Base-by-base conservation (phyloP, 306 rosid genomes). In the Abrus pulchellus region DNA sequence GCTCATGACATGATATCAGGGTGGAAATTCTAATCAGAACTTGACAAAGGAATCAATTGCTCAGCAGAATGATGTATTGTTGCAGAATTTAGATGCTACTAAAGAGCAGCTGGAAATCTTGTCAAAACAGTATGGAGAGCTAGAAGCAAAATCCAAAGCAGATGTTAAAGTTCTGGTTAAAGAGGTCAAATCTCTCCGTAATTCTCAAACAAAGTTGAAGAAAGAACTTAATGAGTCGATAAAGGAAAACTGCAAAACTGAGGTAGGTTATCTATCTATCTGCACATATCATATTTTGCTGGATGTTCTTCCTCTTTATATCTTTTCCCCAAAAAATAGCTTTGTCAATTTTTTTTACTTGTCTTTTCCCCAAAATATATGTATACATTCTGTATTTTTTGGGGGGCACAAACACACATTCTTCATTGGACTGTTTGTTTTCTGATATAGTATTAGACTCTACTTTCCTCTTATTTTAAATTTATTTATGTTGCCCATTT, bases 181-280 rank as follows among this genome's bases (percentile, higher is more conserved):
- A 86, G 99, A 94, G 87, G 97, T 94, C 79, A 96, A 93, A 88
- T 92, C 93, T 82, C 97, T 96, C 59, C 94, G 99, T 30, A 92
- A 82, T 53, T 89, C 93, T 44, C 97, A 87, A 78, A 80, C 54
- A 45, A 80, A 83, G 83, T 87, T 92, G 80, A 92, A 93, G 86
- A 83, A 87, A 72, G 93, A 93, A 85, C 93, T 91, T 65, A 74
- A 85, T 77, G 90, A 82, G 78, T 79, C 90, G 5, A 83, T 73
- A 44, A 54, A 83, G 85, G 92, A 87, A 45, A 90, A 89, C 68
- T 50, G 74, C 74, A 89, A 90, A 72, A 80, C 82, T 70, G 94
- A 87, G 88, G 90, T 88, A 73, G 78, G 81, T 63, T 70, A 74
- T 65, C 52, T 34, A 70, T 49, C 55, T 34, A 70, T 49, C 55